Evolutionary conservation across 768 basidiomycete genomes (phyloP).

Genomic region (Lactarius psammicola): DNA sequence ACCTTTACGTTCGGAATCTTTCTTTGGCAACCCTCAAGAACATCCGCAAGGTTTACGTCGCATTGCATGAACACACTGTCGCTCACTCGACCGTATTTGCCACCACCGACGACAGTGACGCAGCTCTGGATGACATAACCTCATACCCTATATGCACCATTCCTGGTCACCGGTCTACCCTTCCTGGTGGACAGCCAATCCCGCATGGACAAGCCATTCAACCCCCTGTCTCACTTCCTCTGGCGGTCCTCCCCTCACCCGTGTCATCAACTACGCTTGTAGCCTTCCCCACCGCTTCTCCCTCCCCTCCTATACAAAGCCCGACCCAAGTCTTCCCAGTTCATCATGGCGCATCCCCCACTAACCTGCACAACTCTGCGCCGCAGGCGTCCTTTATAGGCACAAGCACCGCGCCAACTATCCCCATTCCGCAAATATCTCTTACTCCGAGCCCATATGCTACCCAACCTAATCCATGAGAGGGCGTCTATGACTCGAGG

Average conservation of each 20-base stretch:
- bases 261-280: not conserved
- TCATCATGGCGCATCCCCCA: not conserved
- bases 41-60: slow-evolving; percentile 9
- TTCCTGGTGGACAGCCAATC: not conserved
- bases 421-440: not conserved
- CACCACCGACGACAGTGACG: not conserved
- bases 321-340: not conserved
- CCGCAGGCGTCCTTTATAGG: no score
- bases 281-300: not conserved
- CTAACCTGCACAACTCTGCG: not conserved
- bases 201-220: not conserved
- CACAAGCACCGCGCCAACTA: not conserved
- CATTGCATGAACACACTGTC: not conserved
- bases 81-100: not conserved
- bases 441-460: not conserved
- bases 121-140: not conserved
- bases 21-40: slow-evolving; percentile 3
- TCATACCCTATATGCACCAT: not conserved
- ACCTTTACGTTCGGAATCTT: not conserved
- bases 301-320: not conserved
- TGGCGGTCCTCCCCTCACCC: not conserved
- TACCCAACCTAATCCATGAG: not conserved
- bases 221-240: not conserved
- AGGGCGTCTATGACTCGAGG: not conserved
- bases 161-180: not conserved